Evolutionary conservation across 2,329 filamentous ascomycete species (phyloP).

Genomic region (Sclerotinia minor): DNA sequence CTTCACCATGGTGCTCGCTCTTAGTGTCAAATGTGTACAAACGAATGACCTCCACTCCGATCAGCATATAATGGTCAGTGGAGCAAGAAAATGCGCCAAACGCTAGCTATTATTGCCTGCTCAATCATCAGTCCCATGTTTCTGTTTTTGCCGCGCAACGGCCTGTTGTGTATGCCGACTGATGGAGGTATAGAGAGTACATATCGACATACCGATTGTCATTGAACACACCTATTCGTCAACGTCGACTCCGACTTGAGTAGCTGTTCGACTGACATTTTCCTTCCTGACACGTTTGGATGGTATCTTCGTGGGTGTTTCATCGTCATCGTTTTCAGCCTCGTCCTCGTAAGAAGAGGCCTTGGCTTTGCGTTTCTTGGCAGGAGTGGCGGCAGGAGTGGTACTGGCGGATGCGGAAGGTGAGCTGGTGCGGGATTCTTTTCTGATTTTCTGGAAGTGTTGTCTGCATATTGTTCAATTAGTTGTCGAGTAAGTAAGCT

Average conservation of each 20-base stretch:
- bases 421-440: conserved; percentile 23
- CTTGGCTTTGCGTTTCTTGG: conserved; percentile 19
- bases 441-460: conserved; percentile 41
- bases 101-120: neutral
- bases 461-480: conserved; percentile 32
- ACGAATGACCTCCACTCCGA: neutral
- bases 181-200: neutral
- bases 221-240: neutral
- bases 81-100: neutral
- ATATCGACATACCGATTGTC: neutral
- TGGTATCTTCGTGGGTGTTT: conserved; percentile 17
- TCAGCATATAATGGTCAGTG: neutral
- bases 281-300: conserved; percentile 16
- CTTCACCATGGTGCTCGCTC: no score
- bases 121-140: neutral
- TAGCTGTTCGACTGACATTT: neutral
- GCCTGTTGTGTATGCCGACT: neutral
- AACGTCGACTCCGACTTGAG: neutral
- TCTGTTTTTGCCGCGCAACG: no score
- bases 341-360: neutral
- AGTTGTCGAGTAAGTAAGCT: neutral
- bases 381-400: conserved; percentile 5
- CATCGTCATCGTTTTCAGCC: conserved; percentile 24
- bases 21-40: neutral
- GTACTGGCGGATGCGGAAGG: neutral